These are phyloP conservation scores for Pleurotus giganteus DNA, from an alignment of 768 basidiomycete genomes.

Conservation along the genomic window DNA sequence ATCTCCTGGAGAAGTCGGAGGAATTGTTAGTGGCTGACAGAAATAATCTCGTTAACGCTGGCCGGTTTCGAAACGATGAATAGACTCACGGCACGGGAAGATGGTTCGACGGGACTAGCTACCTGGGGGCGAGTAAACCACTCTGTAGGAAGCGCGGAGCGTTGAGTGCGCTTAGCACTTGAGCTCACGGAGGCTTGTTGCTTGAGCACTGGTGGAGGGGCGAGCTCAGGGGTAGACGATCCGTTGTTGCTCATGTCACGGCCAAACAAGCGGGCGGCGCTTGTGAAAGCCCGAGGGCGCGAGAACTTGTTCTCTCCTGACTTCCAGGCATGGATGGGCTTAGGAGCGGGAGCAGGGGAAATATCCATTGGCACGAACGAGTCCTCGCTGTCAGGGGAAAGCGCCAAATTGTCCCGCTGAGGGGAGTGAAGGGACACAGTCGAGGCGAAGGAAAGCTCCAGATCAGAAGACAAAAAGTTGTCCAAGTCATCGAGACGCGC, in stretches of 20 bases:
- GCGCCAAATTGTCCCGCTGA: conserved; percentile 40
- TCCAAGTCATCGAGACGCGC: conserved; percentile 53
- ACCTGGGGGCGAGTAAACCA: conserved; percentile 43
- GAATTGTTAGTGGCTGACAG: conserved; percentile 34
- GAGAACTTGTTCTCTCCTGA: conserved; percentile 20
- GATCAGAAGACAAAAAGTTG: conserved; percentile 68
- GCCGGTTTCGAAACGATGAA: background rate
- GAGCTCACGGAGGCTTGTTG: conserved; percentile 37
- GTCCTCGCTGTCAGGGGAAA: conserved; percentile 43
- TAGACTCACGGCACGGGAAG: conserved; percentile 1
- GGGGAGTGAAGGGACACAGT: conserved; percentile 80
- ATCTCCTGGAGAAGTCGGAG: conserved; percentile 49
- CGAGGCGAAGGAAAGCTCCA: conserved; percentile 81
- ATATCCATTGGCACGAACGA: conserved; percentile 77
- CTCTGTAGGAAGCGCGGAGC: conserved; percentile 60
- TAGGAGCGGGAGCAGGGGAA: conserved; percentile 57
- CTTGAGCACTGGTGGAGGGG: conserved; percentile 20
- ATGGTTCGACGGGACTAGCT: background rate
- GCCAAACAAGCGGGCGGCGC: conserved; percentile 67
- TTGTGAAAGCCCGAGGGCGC: conserved; percentile 68
- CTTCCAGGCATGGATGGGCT: conserved; percentile 13
- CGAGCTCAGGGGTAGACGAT: conserved; percentile 29
- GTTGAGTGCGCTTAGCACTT: conserved; percentile 53
- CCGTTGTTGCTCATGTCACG: conserved; percentile 65
- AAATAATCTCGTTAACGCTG: conserved; percentile 9